Evolutionary conservation across 1,284 basidiomycete species (phyloP).

Genomic region (Trametes hirsuta): DNA sequence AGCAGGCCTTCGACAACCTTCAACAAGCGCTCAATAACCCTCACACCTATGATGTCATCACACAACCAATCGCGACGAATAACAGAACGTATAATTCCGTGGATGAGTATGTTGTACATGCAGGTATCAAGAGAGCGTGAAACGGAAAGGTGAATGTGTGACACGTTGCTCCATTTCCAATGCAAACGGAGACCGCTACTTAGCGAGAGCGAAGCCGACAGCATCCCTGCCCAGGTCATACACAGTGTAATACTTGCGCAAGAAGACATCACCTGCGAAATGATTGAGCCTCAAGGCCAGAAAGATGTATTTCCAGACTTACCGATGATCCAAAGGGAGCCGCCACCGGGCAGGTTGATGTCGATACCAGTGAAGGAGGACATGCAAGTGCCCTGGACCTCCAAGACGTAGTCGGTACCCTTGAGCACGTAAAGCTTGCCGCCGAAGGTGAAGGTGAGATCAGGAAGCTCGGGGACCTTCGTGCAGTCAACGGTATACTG

Average conservation of each 20-base stretch:
- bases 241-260: conserved; percentile 91
- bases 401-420: conserved; percentile 88
- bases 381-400: conserved; percentile 90
- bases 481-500: conserved; percentile 93
- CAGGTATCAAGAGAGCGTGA: conserved; percentile 20
- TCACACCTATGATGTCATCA: too few species aligned
- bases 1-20: too few species aligned
- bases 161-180: not conserved
- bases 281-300: not conserved
- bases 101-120: conserved; percentile 21
- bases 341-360: conserved; percentile 88
- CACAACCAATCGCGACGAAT: too few species aligned
- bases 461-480: conserved; percentile 84
- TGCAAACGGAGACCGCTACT: not conserved
- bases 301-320: conserved; percentile 35
- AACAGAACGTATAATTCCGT: conserved; percentile 7
- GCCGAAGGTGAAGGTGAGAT: conserved; percentile 84
- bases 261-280: conserved; percentile 77
- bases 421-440: conserved; percentile 83
- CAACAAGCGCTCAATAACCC: not conserved
- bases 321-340: conserved; percentile 94
- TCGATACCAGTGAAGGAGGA: conserved; percentile 94
- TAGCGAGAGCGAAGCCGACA: conserved; percentile 78
- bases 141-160: not conserved
- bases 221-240: conserved; percentile 89